Evolutionary conservation across 2,329 filamentous ascomycete species (phyloP).

Genomic region (Fusarium agapanthi): DNA sequence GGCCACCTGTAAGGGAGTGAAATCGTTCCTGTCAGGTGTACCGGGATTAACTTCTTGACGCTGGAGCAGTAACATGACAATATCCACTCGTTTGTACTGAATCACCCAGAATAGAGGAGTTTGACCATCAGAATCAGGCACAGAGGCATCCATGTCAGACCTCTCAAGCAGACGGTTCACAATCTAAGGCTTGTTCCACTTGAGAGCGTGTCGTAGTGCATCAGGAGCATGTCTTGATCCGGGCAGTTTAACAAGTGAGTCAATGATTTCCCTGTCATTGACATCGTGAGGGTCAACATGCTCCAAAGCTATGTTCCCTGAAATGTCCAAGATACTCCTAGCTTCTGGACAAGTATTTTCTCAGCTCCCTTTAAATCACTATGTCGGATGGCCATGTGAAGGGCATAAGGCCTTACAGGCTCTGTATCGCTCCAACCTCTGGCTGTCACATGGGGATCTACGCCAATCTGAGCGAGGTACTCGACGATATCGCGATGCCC

Average conservation of each 20-base stretch:
- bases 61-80: background rate
- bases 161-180: slow-evolving; percentile 4
- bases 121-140: background rate
- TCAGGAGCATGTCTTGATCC: background rate
- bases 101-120: slow-evolving; percentile 3
- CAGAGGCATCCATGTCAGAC: background rate
- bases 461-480: slow-evolving; percentile 13
- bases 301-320: background rate
- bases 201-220: background rate
- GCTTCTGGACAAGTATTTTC: slow-evolving; percentile 4
- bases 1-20: background rate
- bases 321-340: slow-evolving; percentile 10
- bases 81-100: background rate
- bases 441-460: slow-evolving; percentile 1
- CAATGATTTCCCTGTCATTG: background rate
- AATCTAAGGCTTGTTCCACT: background rate
- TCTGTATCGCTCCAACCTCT: background rate
- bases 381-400: slow-evolving; percentile 15
- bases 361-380: background rate
- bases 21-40: background rate
- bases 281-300: background rate
- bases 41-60: background rate
- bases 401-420: background rate
- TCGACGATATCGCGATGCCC: slow-evolving; percentile 13
- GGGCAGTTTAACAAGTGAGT: background rate